phyloP scores from a whole-genome alignment of 2,329 filamentous ascomycete genomes.

The Pyricularia grisea region DNA sequence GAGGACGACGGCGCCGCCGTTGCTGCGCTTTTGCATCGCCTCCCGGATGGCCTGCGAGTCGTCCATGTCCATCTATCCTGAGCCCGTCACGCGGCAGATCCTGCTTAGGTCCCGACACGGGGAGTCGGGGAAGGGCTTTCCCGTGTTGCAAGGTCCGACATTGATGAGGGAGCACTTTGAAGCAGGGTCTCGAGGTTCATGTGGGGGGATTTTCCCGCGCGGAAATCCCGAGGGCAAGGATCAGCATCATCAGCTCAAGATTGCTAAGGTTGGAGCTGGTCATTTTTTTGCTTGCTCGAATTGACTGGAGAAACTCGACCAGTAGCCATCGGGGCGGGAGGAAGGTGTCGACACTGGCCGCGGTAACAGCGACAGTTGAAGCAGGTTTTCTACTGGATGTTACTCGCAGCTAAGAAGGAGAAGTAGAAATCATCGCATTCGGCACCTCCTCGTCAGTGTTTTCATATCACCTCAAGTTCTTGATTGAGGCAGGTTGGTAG shows the following conservation, averaged over 20 bases:
- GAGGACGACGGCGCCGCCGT: slow-evolving; percentile 51
- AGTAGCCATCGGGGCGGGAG: no score
- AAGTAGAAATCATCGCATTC: no score
- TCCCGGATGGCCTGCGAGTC: slow-evolving; percentile 36
- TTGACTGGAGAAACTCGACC: no score
- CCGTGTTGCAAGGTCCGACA: slow-evolving; percentile 23
- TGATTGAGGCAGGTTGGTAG: no score
- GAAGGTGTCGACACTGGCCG: no score
- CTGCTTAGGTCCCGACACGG: slow-evolving; percentile 20
- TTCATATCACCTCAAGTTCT: no score
- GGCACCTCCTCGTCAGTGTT: no score
- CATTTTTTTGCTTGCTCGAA: no score
- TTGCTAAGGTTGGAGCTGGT: no score
- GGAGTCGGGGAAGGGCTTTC: slow-evolving; percentile 22
- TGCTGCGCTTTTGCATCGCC: slow-evolving; percentile 49
- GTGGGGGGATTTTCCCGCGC: neutral
- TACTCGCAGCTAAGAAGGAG: no score
- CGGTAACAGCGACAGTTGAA: no score
- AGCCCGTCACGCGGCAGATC: slow-evolving; percentile 46
- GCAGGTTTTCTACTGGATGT: no score
- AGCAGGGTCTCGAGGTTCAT: neutral
- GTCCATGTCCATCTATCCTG: slow-evolving; percentile 25
- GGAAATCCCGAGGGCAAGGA: neutral
- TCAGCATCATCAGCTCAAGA: neutral
- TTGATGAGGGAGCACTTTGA: slow-evolving; percentile 33